Evolutionary conservation across 768 basidiomycete species (phyloP), one percentile per base, ranked within the genome.

Genomic region (Pleurotus giganteus): DNA sequence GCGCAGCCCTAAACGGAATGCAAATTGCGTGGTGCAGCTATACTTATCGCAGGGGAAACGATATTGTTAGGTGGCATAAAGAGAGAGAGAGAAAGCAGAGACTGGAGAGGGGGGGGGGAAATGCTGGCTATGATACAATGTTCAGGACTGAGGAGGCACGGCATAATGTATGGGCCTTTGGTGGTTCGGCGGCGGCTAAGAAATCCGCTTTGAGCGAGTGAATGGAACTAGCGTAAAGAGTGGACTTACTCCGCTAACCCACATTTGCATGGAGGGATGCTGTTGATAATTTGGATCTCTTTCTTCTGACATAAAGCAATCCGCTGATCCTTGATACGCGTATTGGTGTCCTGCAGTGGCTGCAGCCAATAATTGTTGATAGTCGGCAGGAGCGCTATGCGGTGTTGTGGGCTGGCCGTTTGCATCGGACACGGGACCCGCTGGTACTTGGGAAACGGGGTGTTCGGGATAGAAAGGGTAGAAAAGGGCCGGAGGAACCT

Each of bases 401-500:
- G 63, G 15, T 5, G 44, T 44, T 9, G 50, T 27, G 4, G 39
- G 45, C 19, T 53, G 47, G 4, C 42, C 47, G 13, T 21, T 37
- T 17, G 50, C 47, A 27, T 47, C 32, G 51, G 62, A 54, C 42
- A 61, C 53, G 26, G 62, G 57, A 54, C 59, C 23, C 11, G 58
- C 50, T 55, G 62, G 58, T 57, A 60, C 42, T 3, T 54, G 23
- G 11, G 57, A 15, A 19, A 55, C 49, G 53, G 54, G 67, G 52
- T 61, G 74, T 59, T 89, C 88, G 0, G 88, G 84, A 62, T 78
- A 89, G 73, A 89, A 89, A 0, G 89, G 89, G 62, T 88, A 92
- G 70, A 92, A 91, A 41, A 90, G 67, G 27, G 76, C 79, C 4
- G 79, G 71, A 1, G 89, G 88, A 41, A 91, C 75, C 17, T 91